Evolutionary conservation across 805 yeast genomes (phyloP).

Genomic region (Barnettozyma siamensis): DNA sequence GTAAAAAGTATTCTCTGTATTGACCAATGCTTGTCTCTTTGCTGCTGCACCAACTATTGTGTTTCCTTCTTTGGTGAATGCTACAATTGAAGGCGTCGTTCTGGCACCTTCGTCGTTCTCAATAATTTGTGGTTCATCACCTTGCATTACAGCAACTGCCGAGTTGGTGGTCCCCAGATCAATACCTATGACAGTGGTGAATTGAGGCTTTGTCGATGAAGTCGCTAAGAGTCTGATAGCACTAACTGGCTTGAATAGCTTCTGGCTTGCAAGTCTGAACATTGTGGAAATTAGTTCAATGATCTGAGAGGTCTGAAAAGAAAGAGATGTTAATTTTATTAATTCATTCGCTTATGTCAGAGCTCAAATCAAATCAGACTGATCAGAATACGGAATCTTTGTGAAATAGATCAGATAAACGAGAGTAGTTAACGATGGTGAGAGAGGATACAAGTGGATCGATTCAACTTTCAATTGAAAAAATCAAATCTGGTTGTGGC

Average conservation of each 20-base stretch:
- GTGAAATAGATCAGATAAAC: too few relatives aligned
- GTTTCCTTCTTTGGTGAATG: slow-evolving; percentile 43
- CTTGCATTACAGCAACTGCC: slow-evolving; percentile 73
- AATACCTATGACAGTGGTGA: slow-evolving; percentile 56
- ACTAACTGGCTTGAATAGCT: background rate
- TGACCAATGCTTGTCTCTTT: slow-evolving; percentile 68
- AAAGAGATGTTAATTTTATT: too few relatives aligned
- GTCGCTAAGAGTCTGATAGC: slow-evolving; percentile 1
- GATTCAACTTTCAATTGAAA: too few relatives aligned
- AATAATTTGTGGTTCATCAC: slow-evolving; percentile 55
- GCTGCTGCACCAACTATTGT: slow-evolving; percentile 64
- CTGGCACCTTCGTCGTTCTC: slow-evolving; percentile 76
- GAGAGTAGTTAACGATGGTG: too few relatives aligned
- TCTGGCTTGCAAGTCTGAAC: background rate
- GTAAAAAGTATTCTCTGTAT: slow-evolving; percentile 71
- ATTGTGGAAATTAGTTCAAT: too few relatives aligned
- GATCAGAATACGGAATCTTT: too few relatives aligned
- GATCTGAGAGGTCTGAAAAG: background rate
- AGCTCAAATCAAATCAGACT: too few relatives aligned
- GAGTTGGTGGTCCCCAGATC: slow-evolving; percentile 86
- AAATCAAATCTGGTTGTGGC: too few relatives aligned
- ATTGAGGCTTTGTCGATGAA: slow-evolving; percentile 2
- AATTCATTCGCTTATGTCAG: too few relatives aligned
- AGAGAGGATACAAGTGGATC: too few relatives aligned
- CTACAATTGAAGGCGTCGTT: slow-evolving; percentile 78